Evolutionary conservation across 2,329 filamentous ascomycete genomes (phyloP).

Genomic region (Verticillium nubilum): DNA sequence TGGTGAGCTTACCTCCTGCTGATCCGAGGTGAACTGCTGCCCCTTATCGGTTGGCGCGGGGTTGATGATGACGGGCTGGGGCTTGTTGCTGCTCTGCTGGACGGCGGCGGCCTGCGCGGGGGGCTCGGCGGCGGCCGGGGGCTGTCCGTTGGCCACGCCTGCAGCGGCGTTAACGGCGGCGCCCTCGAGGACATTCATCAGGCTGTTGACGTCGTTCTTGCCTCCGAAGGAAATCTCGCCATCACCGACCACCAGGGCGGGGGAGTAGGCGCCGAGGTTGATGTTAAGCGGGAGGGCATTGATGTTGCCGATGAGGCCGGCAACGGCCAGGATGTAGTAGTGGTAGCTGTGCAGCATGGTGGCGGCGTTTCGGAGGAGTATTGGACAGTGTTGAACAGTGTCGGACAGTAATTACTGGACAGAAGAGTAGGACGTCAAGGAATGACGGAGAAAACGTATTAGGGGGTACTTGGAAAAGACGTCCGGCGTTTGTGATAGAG

Average conservation of each 20-base stretch:
- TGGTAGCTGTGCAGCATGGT: slow-evolving; percentile 15
- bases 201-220: slow-evolving; percentile 35
- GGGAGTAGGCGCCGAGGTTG: slow-evolving; percentile 28
- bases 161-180: slow-evolving; percentile 35
- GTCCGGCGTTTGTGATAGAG: neutral
- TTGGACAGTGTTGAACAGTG: neutral
- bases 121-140: slow-evolving; percentile 21
- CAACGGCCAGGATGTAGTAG: slow-evolving; percentile 21
- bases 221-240: slow-evolving; percentile 43
- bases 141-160: slow-evolving; percentile 17
- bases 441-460: neutral
- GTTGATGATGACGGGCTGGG: slow-evolving; percentile 2
- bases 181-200: slow-evolving; percentile 41
- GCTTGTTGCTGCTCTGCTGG: slow-evolving; percentile 2
- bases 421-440: neutral
- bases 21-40: neutral
- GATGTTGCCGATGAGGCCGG: slow-evolving; percentile 19
- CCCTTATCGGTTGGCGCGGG: slow-evolving; percentile 2
- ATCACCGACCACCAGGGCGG: slow-evolving; percentile 28
- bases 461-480: neutral
- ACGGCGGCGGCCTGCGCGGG: slow-evolving; percentile 10
- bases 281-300: slow-evolving; percentile 26
- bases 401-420: too few species aligned
- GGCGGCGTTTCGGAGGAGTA: neutral
- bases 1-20: slow-evolving; percentile 9